Percentiles rank a stretch among this genome's conserved stretches.
These are phyloP conservation scores for Pyricularia grisea DNA, from an alignment of 2,329 filamentous ascomycete species.

Conservation along the genomic window DNA sequence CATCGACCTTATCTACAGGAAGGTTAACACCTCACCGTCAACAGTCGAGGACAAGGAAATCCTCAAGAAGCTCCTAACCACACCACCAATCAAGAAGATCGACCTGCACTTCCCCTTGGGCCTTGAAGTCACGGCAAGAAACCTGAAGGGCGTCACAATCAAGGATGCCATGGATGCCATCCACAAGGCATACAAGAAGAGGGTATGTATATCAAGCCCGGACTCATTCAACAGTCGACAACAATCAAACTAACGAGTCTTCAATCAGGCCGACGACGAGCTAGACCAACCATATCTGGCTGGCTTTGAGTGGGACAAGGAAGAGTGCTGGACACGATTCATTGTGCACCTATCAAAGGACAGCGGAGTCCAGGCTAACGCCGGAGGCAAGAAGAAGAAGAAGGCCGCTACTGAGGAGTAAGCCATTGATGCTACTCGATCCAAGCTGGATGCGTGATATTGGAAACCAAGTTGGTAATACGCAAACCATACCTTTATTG, in stretches of 20 bases:
- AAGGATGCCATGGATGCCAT: conserved; percentile 95
- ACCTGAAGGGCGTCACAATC: conserved; percentile 90
- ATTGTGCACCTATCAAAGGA: conserved; percentile 78
- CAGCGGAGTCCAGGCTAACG: conserved; percentile 28
- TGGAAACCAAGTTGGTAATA: background rate
- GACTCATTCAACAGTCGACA: background rate
- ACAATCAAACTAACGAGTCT: conserved; percentile 8
- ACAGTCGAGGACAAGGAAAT: conserved; percentile 75
- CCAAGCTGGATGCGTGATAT: too few species aligned
- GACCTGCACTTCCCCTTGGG: conserved; percentile 87
- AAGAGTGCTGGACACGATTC: conserved; percentile 81
- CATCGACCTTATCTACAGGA: conserved; percentile 45
- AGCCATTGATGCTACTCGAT: background rate
- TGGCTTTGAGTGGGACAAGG: conserved; percentile 94
- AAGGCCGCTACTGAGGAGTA: conserved; percentile 30
- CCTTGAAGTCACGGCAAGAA: conserved; percentile 78
- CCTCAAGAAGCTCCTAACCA: conserved; percentile 72
- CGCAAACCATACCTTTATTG: background rate
- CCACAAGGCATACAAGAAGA: conserved; percentile 94
- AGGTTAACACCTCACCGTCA: conserved; percentile 78
- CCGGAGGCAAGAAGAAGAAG: conserved; percentile 61
- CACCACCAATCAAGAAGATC: conserved; percentile 84
- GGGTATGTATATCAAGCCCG: conserved; percentile 44
- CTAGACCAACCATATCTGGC: conserved; percentile 78
- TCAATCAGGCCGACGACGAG: conserved; percentile 76